Percentiles rank a stretch among this genome's conserved stretches.
Evolutionary conservation across 1,284 basidiomycete genomes (phyloP).

Genomic region (Marasmius tenuissimus): DNA sequence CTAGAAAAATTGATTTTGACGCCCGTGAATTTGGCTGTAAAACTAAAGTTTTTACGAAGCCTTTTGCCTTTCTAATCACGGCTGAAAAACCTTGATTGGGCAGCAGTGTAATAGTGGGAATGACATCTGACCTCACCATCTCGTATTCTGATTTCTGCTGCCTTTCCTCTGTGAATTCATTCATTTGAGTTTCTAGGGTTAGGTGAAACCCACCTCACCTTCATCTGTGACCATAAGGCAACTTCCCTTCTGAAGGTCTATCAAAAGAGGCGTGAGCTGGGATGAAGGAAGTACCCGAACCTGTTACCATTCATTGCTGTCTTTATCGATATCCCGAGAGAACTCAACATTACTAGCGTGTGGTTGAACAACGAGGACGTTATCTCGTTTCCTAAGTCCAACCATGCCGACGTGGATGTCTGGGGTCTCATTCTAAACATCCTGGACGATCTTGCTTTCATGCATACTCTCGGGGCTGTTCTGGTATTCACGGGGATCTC

Average conservation of each 20-base stretch:
- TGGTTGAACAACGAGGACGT: neutral
- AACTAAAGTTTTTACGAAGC: too few species aligned
- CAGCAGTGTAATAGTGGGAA: too few species aligned
- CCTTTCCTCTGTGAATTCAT: too few species aligned
- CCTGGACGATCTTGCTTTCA: neutral
- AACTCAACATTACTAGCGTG: neutral
- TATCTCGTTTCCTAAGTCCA: neutral
- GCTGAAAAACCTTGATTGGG: too few species aligned
- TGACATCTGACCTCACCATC: too few species aligned
- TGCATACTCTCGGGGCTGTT: neutral
- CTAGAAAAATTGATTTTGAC: too few species aligned
- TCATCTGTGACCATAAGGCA: neutral
- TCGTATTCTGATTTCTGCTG: too few species aligned
- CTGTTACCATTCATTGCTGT: neutral
- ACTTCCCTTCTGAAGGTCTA: neutral
- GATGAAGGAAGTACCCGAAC: neutral
- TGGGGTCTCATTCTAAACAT: neutral
- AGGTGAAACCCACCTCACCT: too few species aligned
- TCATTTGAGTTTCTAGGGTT: too few species aligned
- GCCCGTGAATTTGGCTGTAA: too few species aligned
- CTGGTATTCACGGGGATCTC: conserved; percentile 1
- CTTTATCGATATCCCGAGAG: neutral
- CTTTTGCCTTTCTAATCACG: too few species aligned
- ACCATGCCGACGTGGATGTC: neutral
- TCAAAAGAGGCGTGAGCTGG: neutral